Conservation (phyloP, 305 asterid species). For the Fraxinus baroniana region DNA sequence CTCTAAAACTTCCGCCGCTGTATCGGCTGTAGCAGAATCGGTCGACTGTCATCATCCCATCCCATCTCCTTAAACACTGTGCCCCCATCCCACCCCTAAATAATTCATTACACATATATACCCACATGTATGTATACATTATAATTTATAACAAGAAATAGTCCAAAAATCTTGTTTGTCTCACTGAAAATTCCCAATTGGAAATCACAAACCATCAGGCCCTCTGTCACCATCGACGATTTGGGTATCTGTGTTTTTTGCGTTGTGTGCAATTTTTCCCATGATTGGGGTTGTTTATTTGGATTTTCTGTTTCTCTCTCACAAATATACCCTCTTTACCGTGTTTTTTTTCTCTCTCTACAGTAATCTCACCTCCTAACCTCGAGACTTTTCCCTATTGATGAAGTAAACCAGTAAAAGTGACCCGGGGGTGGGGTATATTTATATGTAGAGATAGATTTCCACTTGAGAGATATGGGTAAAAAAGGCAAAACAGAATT, state of each 20-base stretch:
- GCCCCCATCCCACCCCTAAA: conserved; percentile 17
- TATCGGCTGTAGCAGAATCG: not conserved
- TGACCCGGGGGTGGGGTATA: not conserved
- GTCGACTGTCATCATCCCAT: conserved; percentile 21
- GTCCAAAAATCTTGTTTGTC: conserved; percentile 1
- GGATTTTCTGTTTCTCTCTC: not conserved
- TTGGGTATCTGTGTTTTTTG: conserved; percentile 52
- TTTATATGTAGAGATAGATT: no score
- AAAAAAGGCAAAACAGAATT: no score
- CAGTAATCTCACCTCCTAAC: conserved; percentile 27
- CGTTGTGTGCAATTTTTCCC: conserved; percentile 42
- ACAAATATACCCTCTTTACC: not conserved
- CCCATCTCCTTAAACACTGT: conserved; percentile 29
- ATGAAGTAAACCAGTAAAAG: not conserved
- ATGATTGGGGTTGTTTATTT: conserved; percentile 22
- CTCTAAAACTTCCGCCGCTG: no score
- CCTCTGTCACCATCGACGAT: not conserved
- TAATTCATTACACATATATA: not conserved
- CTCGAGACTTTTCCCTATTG: conserved; percentile 32
- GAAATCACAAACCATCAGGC: not conserved
- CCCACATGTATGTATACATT: not conserved
- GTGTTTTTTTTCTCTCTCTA: not conserved
- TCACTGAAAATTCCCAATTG: not conserved
- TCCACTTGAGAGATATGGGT: no score
- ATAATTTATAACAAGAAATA: not conserved